phyloP scores from a whole-genome alignment of 2,329 filamentous ascomycete genomes.

The Juglanconis oblonga region DNA sequence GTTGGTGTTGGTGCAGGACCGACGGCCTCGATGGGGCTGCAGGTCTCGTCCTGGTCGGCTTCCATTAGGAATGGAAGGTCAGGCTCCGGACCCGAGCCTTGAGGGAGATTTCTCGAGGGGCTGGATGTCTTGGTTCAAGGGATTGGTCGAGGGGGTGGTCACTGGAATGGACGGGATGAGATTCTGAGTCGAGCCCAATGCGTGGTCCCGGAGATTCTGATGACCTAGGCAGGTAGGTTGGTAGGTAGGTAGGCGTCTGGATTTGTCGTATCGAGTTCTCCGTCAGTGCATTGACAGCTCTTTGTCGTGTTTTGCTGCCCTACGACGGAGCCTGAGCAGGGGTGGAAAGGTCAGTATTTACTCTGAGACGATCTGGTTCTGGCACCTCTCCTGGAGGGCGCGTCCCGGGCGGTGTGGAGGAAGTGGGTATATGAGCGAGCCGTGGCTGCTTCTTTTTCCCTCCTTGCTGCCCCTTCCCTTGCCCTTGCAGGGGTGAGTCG shows the following conservation, averaged over 20 bases:
- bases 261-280: neutral
- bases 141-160: neutral
- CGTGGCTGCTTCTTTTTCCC: conserved; percentile 4
- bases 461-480: neutral
- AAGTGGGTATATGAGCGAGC: conserved; percentile 8
- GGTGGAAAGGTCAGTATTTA: neutral
- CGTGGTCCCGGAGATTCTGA: neutral
- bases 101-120: neutral
- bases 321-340: neutral
- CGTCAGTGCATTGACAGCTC: conserved; percentile 3
- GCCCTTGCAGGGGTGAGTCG: conserved; percentile 16
- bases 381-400: conserved; percentile 15
- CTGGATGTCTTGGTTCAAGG: neutral
- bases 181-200: neutral
- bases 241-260: neutral
- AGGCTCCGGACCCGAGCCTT: conserved; percentile 7
- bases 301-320: conserved; percentile 1
- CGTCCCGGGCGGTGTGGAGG: conserved; percentile 16
- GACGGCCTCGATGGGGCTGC: conserved; percentile 1
- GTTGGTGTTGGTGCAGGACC: neutral
- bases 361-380: neutral
- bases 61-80: conserved; percentile 16
- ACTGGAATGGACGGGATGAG: conserved; percentile 15
- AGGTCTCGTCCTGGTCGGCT: conserved; percentile 12
- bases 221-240: neutral